Conservation (phyloP, 805 yeast species). For the Spencermartinsiella europaea region DNA sequence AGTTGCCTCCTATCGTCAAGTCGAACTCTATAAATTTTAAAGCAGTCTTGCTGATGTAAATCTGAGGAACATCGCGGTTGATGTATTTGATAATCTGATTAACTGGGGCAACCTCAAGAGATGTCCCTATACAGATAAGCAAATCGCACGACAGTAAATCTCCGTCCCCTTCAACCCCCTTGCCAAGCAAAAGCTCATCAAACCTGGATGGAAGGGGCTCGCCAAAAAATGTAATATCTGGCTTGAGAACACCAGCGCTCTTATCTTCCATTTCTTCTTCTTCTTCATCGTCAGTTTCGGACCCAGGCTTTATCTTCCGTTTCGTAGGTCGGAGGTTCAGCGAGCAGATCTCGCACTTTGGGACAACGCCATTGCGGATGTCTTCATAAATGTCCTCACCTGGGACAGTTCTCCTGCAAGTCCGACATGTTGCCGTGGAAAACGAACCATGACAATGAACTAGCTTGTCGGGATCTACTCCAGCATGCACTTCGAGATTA, state of each 20-base stretch:
- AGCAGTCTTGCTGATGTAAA: conserved; percentile 72
- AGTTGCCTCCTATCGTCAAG: conserved; percentile 65
- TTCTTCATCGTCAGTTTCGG: conserved; percentile 30
- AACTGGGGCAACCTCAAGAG: conserved; percentile 88
- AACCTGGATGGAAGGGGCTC: conserved; percentile 71
- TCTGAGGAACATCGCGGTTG: conserved; percentile 71
- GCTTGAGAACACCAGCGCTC: conserved; percentile 74
- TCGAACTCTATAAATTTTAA: conserved; percentile 76
- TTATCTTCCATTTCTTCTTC: conserved; percentile 28
- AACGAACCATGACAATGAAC: conserved; percentile 94
- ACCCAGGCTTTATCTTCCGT: conserved; percentile 21
- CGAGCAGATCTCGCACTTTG: conserved; percentile 67
- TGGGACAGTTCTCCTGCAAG: conserved; percentile 61
- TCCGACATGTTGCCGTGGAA: conserved; percentile 78
- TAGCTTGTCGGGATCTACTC: conserved; percentile 57
- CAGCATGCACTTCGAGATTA: conserved; percentile 77
- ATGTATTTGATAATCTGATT: conserved; percentile 77
- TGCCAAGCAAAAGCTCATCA: conserved; percentile 43
- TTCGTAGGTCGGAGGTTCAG: conserved; percentile 35
- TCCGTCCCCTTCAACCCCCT: conserved; percentile 36
- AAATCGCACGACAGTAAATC: conserved; percentile 72
- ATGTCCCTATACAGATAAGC: conserved; percentile 81
- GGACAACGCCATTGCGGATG: conserved; percentile 55
- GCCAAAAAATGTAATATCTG: conserved; percentile 89
- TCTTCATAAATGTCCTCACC: conserved; percentile 62